phyloP scores from a whole-genome alignment of 1,284 basidiomycete species.

The Apiotrichum akiyoshidainum region DNA sequence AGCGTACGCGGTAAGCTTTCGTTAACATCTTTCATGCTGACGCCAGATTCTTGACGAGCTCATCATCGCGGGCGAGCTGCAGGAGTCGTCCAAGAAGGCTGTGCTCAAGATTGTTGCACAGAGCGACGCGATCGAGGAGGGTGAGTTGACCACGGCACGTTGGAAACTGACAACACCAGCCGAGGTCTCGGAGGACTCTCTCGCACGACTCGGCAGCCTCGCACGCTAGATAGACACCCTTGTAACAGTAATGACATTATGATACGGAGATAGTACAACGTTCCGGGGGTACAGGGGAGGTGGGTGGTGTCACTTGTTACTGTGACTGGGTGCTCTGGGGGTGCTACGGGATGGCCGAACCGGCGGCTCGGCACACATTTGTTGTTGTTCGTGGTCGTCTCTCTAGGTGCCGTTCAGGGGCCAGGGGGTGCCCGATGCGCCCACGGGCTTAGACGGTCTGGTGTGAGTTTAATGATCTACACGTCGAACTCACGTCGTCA shows the following conservation, averaged over 20 bases:
- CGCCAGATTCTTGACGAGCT: conserved; percentile 89
- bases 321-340: too few species aligned
- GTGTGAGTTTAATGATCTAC: not conserved
- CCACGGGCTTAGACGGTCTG: conserved; percentile 13
- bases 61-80: conserved; percentile 95
- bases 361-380: too few species aligned
- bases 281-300: not conserved
- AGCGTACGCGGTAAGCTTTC: conserved; percentile 73
- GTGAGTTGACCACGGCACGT: conserved; percentile 38
- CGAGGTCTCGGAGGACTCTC: conserved; percentile 46
- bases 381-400: too few species aligned
- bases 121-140: conserved; percentile 54
- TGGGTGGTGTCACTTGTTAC: too few species aligned
- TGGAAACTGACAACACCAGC: conserved; percentile 26
- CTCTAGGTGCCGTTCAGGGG: not conserved
- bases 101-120: conserved; percentile 73
- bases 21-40: not conserved
- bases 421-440: not conserved
- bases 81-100: conserved; percentile 98
- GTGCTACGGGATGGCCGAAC: too few species aligned
- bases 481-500: conserved; percentile 42
- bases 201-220: conserved; percentile 45
- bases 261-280: conserved; percentile 4
- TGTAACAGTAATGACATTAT: conserved; percentile 15
- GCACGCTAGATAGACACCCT: conserved; percentile 14